Percentiles rank a stretch among this genome's conserved stretches.
phyloP scores from a whole-genome alignment of 2,329 filamentous ascomycete species.

The Tolypocladium ophioglossoides region DNA sequence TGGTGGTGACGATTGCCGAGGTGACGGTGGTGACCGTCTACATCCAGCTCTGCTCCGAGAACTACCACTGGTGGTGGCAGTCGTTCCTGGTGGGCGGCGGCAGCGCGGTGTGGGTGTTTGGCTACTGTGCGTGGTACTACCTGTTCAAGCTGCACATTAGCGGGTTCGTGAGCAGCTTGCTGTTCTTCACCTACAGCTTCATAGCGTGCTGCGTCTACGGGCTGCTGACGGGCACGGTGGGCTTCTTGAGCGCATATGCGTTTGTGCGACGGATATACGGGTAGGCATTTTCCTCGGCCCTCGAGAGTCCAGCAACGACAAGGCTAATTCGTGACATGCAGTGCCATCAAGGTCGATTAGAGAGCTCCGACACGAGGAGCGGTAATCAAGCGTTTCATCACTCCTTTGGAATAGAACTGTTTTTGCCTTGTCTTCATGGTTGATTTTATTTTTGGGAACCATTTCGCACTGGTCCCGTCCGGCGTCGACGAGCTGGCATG shows the following conservation, averaged over 20 bases:
- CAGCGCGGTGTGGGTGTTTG: slow-evolving; percentile 70
- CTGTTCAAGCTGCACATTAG: slow-evolving; percentile 68
- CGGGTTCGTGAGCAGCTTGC: slow-evolving; percentile 65
- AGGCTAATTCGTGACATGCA: slow-evolving; percentile 14
- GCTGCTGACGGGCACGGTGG: slow-evolving; percentile 70
- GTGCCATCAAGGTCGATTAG: slow-evolving; percentile 42
- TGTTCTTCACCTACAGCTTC: slow-evolving; percentile 81
- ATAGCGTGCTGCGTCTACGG: slow-evolving; percentile 75
- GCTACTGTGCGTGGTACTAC: slow-evolving; percentile 80
- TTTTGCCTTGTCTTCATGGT: background rate
- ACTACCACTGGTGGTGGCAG: slow-evolving; percentile 91
- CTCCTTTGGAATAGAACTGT: background rate
- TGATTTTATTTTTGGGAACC: too few relatives aligned
- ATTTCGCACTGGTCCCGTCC: too few relatives aligned
- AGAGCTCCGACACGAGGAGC: background rate
- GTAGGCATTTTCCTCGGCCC: slow-evolving; percentile 34
- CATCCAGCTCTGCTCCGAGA: slow-evolving; percentile 72
- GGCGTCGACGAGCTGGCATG: too few relatives aligned
- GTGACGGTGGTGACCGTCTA: slow-evolving; percentile 79
- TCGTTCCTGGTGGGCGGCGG: slow-evolving; percentile 71
- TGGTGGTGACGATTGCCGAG: slow-evolving; percentile 69
- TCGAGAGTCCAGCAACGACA: background rate
- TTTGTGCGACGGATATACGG: slow-evolving; percentile 79
- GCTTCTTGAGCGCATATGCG: slow-evolving; percentile 73
- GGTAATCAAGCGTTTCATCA: background rate